Percentiles rank a stretch among this genome's conserved stretches.
Evolutionary conservation across 495 filamentous ascomycete species (phyloP).

Genomic region (Xylaria longipes): DNA sequence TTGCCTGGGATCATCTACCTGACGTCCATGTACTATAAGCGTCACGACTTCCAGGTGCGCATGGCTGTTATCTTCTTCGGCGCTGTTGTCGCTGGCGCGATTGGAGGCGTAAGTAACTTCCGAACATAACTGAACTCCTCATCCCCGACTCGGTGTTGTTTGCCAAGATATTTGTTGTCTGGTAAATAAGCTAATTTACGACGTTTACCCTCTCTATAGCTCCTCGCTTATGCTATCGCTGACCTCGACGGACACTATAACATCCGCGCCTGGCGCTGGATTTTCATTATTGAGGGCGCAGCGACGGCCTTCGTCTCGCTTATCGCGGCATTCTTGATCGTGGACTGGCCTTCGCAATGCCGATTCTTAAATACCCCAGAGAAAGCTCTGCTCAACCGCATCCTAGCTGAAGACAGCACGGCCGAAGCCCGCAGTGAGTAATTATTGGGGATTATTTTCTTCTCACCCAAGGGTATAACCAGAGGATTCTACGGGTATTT

Average conservation of each 20-base stretch:
- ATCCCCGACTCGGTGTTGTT: background rate
- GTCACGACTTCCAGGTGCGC: constrained; percentile 65
- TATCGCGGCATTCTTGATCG: constrained; percentile 58
- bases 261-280: constrained; percentile 54
- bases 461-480: background rate
- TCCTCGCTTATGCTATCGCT: constrained; percentile 66
- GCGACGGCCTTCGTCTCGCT: constrained; percentile 55
- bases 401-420: constrained; percentile 51
- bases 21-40: constrained; percentile 67
- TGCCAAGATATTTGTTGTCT: background rate
- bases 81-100: constrained; percentile 63
- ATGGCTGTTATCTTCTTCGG: constrained; percentile 65
- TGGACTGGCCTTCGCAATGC: constrained; percentile 62
- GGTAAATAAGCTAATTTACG: background rate
- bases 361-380: constrained; percentile 58
- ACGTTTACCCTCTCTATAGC: constrained; percentile 18
- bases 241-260: constrained; percentile 60
- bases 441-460: background rate
- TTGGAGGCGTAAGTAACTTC: constrained; percentile 56
- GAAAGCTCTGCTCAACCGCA: constrained; percentile 49
- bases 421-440: constrained; percentile 43
- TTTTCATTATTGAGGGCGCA: constrained; percentile 63
- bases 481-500: background rate
- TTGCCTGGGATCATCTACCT: constrained; percentile 62
- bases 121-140: background rate